A percentile compares a stretch with the other conserved stretches of the same genome.
These are phyloP conservation scores for Avena atlantica DNA, from an alignment of 176 grass and related monocot genomes.

Conservation along the genomic window DNA sequence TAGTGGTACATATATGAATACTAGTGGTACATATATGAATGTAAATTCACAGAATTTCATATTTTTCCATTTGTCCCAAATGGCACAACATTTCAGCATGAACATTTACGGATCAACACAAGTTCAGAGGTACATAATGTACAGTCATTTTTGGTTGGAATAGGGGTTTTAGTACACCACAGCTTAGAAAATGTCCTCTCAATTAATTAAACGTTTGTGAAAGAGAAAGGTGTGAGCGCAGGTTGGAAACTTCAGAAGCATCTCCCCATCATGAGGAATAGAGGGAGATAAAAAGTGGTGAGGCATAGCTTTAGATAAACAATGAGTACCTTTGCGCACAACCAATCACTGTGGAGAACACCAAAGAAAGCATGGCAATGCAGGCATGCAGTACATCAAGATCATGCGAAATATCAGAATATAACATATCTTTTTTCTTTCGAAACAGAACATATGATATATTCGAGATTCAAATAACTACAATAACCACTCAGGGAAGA, in stretches of 20 bases:
- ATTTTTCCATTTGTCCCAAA: not conserved
- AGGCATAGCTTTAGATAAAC: not conserved
- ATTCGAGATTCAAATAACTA: constrained; percentile 24
- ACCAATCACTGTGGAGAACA: constrained; percentile 4
- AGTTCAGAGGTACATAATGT: not conserved
- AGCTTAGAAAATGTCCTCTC: not conserved
- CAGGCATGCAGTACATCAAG: not conserved
- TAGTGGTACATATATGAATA: not conserved
- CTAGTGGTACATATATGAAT: not conserved
- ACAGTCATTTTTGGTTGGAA: not conserved
- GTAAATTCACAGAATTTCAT: not conserved
- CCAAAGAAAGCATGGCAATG: not conserved
- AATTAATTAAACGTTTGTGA: not conserved
- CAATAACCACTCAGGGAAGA: not conserved
- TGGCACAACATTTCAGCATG: not conserved
- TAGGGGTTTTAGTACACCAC: not conserved
- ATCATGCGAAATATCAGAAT: not conserved
- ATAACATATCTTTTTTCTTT: not conserved
- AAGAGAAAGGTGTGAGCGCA: not conserved
- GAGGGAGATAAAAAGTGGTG: not conserved
- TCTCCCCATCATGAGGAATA: not conserved
- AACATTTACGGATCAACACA: not conserved
- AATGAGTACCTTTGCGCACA: constrained; percentile 20
- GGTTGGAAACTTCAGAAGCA: constrained; percentile 4
- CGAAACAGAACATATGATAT: constrained; percentile 7